A percentile compares a stretch with the other conserved stretches of the same genome.
phyloP scores from a whole-genome alignment of 306 rosid genomes.

The Corylus heterophylla region DNA sequence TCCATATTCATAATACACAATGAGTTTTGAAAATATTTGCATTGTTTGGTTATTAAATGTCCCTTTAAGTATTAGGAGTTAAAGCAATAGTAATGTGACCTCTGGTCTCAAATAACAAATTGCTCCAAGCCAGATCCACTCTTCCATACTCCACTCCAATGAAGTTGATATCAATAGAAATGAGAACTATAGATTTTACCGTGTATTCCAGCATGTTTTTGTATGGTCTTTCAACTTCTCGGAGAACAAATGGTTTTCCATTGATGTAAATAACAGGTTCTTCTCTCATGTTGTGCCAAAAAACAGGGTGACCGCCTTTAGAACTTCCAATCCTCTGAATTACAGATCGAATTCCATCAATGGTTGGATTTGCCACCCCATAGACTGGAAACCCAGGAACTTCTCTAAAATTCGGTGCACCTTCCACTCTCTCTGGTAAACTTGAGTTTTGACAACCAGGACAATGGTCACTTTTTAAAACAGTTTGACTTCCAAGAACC shows the following conservation, averaged over 20 bases:
- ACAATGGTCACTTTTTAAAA: constrained; percentile 86
- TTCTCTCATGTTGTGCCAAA: constrained; percentile 98
- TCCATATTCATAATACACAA: neutral
- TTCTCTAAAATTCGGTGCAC: constrained; percentile 91
- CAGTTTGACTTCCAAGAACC: constrained; percentile 94
- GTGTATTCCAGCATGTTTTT: constrained; percentile 91
- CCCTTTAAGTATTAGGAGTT: constrained; percentile 4
- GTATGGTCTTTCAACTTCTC: constrained; percentile 92
- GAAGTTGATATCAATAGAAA: constrained; percentile 14
- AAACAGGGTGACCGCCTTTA: constrained; percentile 62
- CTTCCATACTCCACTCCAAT: constrained; percentile 13
- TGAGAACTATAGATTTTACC: constrained; percentile 41
- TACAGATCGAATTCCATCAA: constrained; percentile 84
- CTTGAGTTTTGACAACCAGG: constrained; percentile 77
- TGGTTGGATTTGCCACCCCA: constrained; percentile 96
- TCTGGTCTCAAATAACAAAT: constrained; percentile 14
- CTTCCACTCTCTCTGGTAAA: constrained; percentile 80
- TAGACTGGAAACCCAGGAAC: constrained; percentile 92
- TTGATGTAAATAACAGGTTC: constrained; percentile 93
- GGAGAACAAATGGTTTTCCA: constrained; percentile 93
- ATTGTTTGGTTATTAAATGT: constrained; percentile 3
- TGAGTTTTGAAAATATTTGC: neutral
- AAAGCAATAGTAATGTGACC: neutral
- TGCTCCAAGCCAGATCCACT: constrained; percentile 1
- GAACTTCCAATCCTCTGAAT: constrained; percentile 67